Evolutionary conservation across 2,329 filamentous ascomycete genomes (phyloP).

Genomic region (Fusarium algeriense): DNA sequence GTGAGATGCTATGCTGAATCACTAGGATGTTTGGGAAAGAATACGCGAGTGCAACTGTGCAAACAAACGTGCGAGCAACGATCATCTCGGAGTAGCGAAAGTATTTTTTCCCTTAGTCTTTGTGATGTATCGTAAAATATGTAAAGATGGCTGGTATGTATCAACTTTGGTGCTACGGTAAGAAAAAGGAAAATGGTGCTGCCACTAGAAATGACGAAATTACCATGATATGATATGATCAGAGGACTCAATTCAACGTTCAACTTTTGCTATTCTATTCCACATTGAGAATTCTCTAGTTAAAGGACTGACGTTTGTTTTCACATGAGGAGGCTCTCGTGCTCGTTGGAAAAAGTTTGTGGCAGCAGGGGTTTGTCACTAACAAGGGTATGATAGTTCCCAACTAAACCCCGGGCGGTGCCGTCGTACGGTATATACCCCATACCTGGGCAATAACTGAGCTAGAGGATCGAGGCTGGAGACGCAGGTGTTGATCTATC

Average conservation of each 20-base stretch:
- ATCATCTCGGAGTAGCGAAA: conserved; percentile 21
- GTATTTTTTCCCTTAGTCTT: background rate
- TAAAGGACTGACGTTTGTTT: conserved; percentile 1
- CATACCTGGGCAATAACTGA: conserved; percentile 9
- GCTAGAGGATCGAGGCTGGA: background rate
- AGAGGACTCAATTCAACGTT: background rate
- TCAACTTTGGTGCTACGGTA: background rate
- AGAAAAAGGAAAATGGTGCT: conserved; percentile 27
- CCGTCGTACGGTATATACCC: conserved; percentile 33
- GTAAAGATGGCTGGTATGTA: background rate
- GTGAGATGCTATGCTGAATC: background rate
- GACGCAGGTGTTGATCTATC: conserved; percentile 2
- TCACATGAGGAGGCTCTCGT: conserved; percentile 12
- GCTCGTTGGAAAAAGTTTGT: conserved; percentile 20
- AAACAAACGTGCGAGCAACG: background rate
- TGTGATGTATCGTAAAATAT: conserved; percentile 16
- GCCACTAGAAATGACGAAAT: conserved; percentile 4
- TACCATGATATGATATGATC: conserved; percentile 16
- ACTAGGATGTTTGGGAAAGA: conserved; percentile 2
- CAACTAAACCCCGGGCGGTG: conserved; percentile 17
- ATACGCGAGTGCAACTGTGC: conserved; percentile 26
- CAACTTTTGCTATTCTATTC: background rate
- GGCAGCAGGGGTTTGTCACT: conserved; percentile 21
- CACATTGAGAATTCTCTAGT: conserved; percentile 6
- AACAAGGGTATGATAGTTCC: conserved; percentile 12